Evolutionary conservation across 1,284 basidiomycete genomes (phyloP).

Genomic region (Cryptococcus hybrid): DNA sequence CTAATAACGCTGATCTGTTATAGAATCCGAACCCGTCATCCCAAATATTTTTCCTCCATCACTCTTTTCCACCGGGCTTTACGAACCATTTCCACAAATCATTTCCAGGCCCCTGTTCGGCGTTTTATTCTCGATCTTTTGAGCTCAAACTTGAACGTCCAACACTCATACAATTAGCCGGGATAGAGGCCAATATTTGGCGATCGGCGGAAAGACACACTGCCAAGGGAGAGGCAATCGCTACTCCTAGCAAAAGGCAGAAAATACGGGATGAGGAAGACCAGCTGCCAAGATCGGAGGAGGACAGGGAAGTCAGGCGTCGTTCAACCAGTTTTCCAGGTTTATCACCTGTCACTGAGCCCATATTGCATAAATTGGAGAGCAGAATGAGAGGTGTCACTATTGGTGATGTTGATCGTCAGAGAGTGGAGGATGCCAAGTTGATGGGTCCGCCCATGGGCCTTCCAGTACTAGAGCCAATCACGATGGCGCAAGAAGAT

Average conservation of each 20-base stretch:
- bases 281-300: background rate
- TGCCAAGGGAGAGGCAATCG: background rate
- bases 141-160: constrained; percentile 62
- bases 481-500: background rate
- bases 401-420: constrained; percentile 2
- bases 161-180: constrained; percentile 27
- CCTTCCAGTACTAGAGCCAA: background rate
- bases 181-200: constrained; percentile 22
- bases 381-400: constrained; percentile 6
- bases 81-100: constrained; percentile 78
- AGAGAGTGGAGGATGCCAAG: background rate
- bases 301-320: constrained; percentile 3
- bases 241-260: background rate
- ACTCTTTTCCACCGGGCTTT: constrained; percentile 78
- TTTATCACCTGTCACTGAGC: background rate
- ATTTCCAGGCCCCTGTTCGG: constrained; percentile 85
- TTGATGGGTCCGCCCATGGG: background rate
- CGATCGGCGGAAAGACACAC: background rate
- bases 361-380: background rate
- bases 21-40: constrained; percentile 73
- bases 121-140: constrained; percentile 89
- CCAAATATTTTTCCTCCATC: constrained; percentile 67
- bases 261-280: background rate
- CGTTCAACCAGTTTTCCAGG: constrained; percentile 11
- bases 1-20: background rate